These are phyloP conservation scores for Raffaelea ambrosiae DNA, from an alignment of 2,329 filamentous ascomycete species.

Conservation along the genomic window DNA sequence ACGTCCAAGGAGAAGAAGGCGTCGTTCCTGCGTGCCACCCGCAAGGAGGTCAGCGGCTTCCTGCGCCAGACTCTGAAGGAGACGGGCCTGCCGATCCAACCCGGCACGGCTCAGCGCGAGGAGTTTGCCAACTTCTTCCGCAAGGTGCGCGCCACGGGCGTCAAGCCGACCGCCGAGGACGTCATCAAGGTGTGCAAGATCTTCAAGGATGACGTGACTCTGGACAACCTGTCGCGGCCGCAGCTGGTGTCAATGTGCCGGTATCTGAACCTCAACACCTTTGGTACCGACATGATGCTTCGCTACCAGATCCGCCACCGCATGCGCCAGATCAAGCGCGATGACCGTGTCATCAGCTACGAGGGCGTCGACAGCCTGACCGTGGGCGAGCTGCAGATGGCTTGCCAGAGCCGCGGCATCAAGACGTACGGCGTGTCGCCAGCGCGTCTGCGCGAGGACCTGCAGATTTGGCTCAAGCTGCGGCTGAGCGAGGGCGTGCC, in stretches of 20 bases:
- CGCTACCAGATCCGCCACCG: constrained; percentile 94
- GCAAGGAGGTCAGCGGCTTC: constrained; percentile 90
- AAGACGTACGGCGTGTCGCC: constrained; percentile 89
- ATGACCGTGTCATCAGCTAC: constrained; percentile 87
- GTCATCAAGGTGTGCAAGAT: constrained; percentile 99
- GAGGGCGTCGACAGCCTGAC: constrained; percentile 90
- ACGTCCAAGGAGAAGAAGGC: constrained; percentile 87
- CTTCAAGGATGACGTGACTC: constrained; percentile 93
- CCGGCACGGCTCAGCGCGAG: constrained; percentile 77
- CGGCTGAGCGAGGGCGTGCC: constrained; percentile 92
- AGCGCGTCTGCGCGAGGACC: constrained; percentile 75
- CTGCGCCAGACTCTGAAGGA: constrained; percentile 82
- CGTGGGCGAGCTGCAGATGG: constrained; percentile 87
- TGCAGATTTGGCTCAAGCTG: constrained; percentile 90
- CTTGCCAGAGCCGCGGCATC: constrained; percentile 84
- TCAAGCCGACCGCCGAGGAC: constrained; percentile 78
- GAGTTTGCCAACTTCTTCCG: constrained; percentile 97
- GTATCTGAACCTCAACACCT: constrained; percentile 96
- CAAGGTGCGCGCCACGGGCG: constrained; percentile 86
- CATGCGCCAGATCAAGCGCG: constrained; percentile 98
- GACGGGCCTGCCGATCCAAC: constrained; percentile 82
- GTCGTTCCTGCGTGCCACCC: constrained; percentile 67
- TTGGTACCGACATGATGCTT: constrained; percentile 95
- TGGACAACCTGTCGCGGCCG: constrained; percentile 92
- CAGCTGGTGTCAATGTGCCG: constrained; percentile 96